Base-by-base conservation (phyloP, 1,284 basidiomycete genomes). In the Ceratorhiza oryzae-sativae region DNA sequence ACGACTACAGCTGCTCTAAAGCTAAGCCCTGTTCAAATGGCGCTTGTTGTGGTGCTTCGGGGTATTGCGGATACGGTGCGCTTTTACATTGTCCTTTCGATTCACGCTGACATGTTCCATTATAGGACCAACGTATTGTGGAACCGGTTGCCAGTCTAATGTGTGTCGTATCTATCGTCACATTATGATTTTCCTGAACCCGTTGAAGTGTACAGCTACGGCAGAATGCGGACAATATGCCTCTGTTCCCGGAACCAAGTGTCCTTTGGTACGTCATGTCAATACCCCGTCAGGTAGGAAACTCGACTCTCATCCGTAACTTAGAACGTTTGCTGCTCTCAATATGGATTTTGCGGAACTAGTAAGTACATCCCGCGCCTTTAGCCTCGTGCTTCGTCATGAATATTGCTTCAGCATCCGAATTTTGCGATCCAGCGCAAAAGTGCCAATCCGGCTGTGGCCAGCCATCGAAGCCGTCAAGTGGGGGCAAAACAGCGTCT, bases 301-400 rank as follows among this genome's bases (percentile, higher is more conserved):
- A 25, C 23, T n/a, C 18, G n/a, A 9, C n/a, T 18, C 15, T n/a
- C 23, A 49, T 6, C 46, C 23, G 15, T n/a, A 49, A 18, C 34
- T 12, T 34, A 59, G 56, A 59, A 59, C 20, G 56, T 59, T 9
- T 59, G 56, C 36, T 59, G 56, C 36, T 59, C 56, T 13, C 56
- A 59, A 42, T 59, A 59, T 34, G 56, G 56, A 12, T 59, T 59
- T 41, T 59, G 56, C 25, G 56, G 56, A 59, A 59, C 56, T 13
- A 59, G 56, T 59, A 41, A 5, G 56, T 41, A 34, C 12, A 34
- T 25, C 20, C 10, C 30, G n/a, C 10, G 8, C 34, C 27, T 36
- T 3, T 20, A 36, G 15, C 53, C 18, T 25, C 46, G 18, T n/a
- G n/a, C 15, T n/a, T 49, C n/a, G 18, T 49, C 46, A 5, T 49